Conservation (phyloP, 139 green algal genomes). For the Coccomyxa sp. region DNA sequence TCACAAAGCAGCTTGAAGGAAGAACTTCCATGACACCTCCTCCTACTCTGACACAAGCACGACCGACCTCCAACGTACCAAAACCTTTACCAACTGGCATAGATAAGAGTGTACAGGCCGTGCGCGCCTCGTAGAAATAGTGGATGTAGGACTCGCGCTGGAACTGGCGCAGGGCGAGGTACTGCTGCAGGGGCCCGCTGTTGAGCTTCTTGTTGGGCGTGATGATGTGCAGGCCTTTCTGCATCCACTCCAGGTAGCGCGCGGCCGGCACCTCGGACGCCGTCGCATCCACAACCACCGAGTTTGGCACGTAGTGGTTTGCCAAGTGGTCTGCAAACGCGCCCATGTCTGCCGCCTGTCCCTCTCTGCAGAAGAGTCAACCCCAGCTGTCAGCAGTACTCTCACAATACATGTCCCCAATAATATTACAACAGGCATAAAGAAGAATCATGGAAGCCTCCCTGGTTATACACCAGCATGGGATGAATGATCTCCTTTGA, state of each 20-base stretch:
- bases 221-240: slow-evolving; percentile 82
- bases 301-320: slow-evolving; percentile 83
- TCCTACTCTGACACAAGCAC: neutral
- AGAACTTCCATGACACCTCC: neutral
- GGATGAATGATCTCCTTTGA: no score
- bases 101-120: neutral
- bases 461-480: no score
- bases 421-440: no score
- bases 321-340: slow-evolving; percentile 65
- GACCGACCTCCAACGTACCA: neutral
- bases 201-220: slow-evolving; percentile 98
- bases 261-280: slow-evolving; percentile 64
- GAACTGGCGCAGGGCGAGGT: slow-evolving; percentile 71
- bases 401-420: no score
- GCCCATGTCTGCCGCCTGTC: slow-evolving; percentile 43
- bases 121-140: slow-evolving; percentile 49
- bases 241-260: slow-evolving; percentile 86
- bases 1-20: neutral
- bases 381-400: neutral
- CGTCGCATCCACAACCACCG: slow-evolving; percentile 92
- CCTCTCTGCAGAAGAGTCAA: slow-evolving; percentile 8
- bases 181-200: slow-evolving; percentile 74
- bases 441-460: no score
- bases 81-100: neutral
- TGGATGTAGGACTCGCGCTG: slow-evolving; percentile 89